Conservation (phyloP, 2,329 filamentous ascomycete species). For the Biscogniauxia sp. region DNA sequence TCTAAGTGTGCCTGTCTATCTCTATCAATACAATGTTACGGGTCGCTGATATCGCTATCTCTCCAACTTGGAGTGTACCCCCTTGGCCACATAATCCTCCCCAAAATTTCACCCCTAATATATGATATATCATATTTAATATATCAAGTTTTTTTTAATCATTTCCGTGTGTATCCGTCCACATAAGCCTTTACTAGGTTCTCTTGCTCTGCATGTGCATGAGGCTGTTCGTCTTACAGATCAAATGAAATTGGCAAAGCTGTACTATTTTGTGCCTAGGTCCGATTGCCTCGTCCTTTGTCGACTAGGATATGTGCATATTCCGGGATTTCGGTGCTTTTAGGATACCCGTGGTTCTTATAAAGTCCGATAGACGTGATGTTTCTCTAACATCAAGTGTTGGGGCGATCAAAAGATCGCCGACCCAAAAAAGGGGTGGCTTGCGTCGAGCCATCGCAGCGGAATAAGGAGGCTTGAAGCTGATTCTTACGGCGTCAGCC, state of each 20-base stretch:
- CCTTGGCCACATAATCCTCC: no score
- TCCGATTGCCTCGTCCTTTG: no score
- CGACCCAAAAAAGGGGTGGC: slow-evolving; percentile 16
- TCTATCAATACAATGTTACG: no score
- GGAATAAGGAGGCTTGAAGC: slow-evolving; percentile 16
- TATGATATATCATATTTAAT: not conserved
- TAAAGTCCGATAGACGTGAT: not conserved
- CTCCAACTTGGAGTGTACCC: no score
- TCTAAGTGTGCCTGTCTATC: no score
- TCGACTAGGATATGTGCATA: no score
- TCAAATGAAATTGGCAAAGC: not conserved
- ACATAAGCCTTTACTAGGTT: not conserved
- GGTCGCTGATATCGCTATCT: no score
- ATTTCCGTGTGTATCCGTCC: not conserved
- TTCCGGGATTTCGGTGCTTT: no score
- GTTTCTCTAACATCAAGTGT: not conserved
- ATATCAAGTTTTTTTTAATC: not conserved
- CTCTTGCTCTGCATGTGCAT: not conserved
- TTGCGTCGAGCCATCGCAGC: slow-evolving; percentile 16
- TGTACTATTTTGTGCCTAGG: not conserved
- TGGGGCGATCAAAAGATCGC: slow-evolving; percentile 12
- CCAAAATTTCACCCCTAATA: not conserved
- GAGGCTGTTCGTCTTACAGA: not conserved
- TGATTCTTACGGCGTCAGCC: slow-evolving; percentile 1
- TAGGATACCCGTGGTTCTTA: no score